Percentiles rank a stretch among this genome's conserved stretches.
phyloP scores from a whole-genome alignment of 768 basidiomycete genomes.

The Grammothele lineata region DNA sequence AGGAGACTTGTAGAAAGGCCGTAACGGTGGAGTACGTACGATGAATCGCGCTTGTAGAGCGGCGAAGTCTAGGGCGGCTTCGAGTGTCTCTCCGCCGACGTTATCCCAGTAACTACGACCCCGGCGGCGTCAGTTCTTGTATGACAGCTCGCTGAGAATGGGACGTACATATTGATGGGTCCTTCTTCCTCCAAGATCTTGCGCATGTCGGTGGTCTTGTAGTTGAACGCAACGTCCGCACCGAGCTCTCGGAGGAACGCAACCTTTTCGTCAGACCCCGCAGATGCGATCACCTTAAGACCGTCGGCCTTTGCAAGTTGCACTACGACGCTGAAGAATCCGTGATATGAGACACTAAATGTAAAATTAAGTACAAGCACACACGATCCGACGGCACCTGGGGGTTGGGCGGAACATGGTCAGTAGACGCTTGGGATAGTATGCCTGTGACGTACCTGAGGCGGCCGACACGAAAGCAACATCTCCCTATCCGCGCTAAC shows the following conservation, averaged over 20 bases:
- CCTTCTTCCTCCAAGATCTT: too few relatives aligned
- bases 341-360: too few relatives aligned
- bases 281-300: constrained; percentile 64
- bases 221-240: constrained; percentile 69
- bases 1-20: too few relatives aligned
- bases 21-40: constrained; percentile 11
- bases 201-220: too few relatives aligned
- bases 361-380: too few relatives aligned
- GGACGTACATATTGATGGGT: too few relatives aligned
- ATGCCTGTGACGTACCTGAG: too few relatives aligned
- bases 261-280: constrained; percentile 71
- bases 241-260: constrained; percentile 55
- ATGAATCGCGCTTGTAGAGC: constrained; percentile 18
- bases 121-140: too few relatives aligned
- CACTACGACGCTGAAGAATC: constrained; percentile 28
- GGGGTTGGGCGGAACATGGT: too few relatives aligned
- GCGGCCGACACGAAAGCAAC: constrained; percentile 45
- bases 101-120: constrained; percentile 29
- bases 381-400: constrained; percentile 53
- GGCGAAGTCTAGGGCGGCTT: constrained; percentile 23
- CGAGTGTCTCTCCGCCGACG: constrained; percentile 28
- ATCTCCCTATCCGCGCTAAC: constrained; percentile 46
- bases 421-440: too few relatives aligned
- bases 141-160: too few relatives aligned
- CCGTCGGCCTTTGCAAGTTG: constrained; percentile 41